Conservation (phyloP, 1,284 basidiomycete genomes). For the Butyriboletus appendiculatus region DNA sequence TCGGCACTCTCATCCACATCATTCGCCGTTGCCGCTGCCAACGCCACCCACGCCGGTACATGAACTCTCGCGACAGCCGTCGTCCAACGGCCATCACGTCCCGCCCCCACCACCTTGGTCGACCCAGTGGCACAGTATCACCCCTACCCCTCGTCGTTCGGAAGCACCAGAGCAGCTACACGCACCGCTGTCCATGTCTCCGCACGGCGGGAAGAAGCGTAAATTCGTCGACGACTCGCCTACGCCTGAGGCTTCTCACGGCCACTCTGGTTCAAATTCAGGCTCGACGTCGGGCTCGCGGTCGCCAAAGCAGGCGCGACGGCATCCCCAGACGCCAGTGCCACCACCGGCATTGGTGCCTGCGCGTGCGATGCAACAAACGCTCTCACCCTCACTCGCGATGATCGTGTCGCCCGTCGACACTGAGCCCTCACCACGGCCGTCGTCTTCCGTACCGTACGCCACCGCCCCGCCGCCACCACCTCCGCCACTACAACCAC, state of each 20-base stretch:
- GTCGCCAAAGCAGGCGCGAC: constrained; percentile 35
- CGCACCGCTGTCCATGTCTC: constrained; percentile 30
- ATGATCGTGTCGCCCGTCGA: constrained; percentile 44
- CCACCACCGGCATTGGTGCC: constrained; percentile 27
- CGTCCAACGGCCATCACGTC: constrained; percentile 37
- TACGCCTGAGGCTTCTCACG: constrained; percentile 17
- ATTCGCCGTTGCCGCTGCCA: constrained; percentile 36
- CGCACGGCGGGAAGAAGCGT: constrained; percentile 41
- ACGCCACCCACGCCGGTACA: constrained; percentile 37
- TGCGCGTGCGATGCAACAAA: constrained; percentile 44
- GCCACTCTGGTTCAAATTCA: constrained; percentile 7
- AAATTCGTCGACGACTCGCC: constrained; percentile 45
- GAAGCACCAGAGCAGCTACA: constrained; percentile 29
- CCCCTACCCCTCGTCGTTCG: constrained; percentile 20
- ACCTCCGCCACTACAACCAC: constrained; percentile 15
- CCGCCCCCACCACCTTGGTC: constrained; percentile 74
- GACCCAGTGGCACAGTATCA: constrained; percentile 47
- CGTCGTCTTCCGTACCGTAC: constrained; percentile 28
- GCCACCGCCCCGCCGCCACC: constrained; percentile 10
- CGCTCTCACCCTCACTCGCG: constrained; percentile 44
- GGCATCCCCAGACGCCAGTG: constrained; percentile 36
- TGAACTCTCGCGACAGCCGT: constrained; percentile 34
- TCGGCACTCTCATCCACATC: constrained; percentile 28
- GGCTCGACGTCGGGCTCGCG: constrained; percentile 24
- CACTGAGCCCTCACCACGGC: constrained; percentile 34